Evolutionary conservation across 768 basidiomycete genomes (phyloP).

Genomic region (Amyloporia xantha): DNA sequence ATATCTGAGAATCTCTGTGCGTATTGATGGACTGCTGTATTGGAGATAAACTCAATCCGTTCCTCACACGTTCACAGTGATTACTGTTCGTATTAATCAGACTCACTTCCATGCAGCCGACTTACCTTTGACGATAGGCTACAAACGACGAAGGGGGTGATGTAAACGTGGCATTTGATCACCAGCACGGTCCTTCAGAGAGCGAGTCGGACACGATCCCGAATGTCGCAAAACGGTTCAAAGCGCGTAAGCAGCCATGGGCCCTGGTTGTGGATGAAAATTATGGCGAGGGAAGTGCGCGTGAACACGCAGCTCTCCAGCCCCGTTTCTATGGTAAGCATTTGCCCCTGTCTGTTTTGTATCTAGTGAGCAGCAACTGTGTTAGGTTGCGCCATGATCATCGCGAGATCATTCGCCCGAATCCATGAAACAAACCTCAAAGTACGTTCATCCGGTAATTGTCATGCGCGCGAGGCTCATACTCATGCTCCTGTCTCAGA

Average conservation of each 20-base stretch:
- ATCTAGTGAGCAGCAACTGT: neutral
- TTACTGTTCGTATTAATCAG: constrained; percentile 48
- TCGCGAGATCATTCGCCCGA: constrained; percentile 92
- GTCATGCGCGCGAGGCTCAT: neutral
- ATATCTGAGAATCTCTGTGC: constrained; percentile 91
- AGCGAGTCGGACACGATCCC: constrained; percentile 76
- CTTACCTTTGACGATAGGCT: constrained; percentile 41
- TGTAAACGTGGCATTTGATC: constrained; percentile 87
- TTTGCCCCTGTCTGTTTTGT: neutral
- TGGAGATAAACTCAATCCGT: neutral
- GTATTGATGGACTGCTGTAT: constrained; percentile 25
- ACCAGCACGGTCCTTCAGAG: constrained; percentile 40
- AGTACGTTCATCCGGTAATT: constrained; percentile 32
- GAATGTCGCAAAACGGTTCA: constrained; percentile 83
- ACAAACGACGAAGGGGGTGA: constrained; percentile 93
- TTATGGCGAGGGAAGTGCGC: constrained; percentile 95
- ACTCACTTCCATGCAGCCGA: neutral
- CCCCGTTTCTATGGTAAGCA: constrained; percentile 82
- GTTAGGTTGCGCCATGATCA: constrained; percentile 75
- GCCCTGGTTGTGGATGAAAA: constrained; percentile 93
- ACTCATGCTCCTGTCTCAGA: constrained; percentile 40
- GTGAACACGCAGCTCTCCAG: constrained; percentile 96
- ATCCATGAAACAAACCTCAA: constrained; percentile 98
- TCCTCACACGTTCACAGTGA: constrained; percentile 68
- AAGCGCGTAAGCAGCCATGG: constrained; percentile 81